These are phyloP conservation scores for Ploettnerulaceae sp. DNA, from an alignment of 2,329 filamentous ascomycete species.

Conservation along the genomic window DNA sequence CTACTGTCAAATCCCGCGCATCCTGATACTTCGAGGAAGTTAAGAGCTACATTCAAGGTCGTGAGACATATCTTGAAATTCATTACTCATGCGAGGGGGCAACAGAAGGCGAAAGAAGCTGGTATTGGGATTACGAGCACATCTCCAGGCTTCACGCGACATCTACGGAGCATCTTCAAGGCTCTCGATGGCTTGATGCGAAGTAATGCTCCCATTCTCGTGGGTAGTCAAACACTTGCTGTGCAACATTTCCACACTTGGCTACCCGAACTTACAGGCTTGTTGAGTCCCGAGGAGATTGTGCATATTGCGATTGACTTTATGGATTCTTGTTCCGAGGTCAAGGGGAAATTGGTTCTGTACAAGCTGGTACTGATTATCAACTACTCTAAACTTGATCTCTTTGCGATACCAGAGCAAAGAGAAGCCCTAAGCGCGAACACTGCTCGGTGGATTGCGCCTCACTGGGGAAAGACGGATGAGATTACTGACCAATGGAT, in stretches of 20 bases:
- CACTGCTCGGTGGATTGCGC: constrained; percentile 84
- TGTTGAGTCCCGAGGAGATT: constrained; percentile 78
- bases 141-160: constrained; percentile 69
- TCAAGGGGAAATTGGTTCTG: constrained; percentile 85
- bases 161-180: constrained; percentile 83
- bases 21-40: constrained; percentile 72
- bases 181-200: constrained; percentile 86
- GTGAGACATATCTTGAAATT: constrained; percentile 91
- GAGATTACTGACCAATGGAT: constrained; percentile 80
- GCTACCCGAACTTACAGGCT: constrained; percentile 81
- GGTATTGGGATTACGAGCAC: constrained; percentile 78
- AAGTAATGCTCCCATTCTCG: constrained; percentile 75
- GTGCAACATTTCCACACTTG: constrained; percentile 97
- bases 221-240: constrained; percentile 90
- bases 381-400: constrained; percentile 76
- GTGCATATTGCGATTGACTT: constrained; percentile 89
- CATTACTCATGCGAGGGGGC: constrained; percentile 80
- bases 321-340: constrained; percentile 81
- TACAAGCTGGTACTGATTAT: constrained; percentile 92
- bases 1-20: constrained; percentile 80
- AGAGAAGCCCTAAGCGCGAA: constrained; percentile 69
- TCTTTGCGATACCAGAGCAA: constrained; percentile 77
- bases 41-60: constrained; percentile 92
- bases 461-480: constrained; percentile 80
- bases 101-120: constrained; percentile 84